Conservation (phyloP, 495 filamentous ascomycete genomes). For the Podospora bellae-mahoneyi region DNA sequence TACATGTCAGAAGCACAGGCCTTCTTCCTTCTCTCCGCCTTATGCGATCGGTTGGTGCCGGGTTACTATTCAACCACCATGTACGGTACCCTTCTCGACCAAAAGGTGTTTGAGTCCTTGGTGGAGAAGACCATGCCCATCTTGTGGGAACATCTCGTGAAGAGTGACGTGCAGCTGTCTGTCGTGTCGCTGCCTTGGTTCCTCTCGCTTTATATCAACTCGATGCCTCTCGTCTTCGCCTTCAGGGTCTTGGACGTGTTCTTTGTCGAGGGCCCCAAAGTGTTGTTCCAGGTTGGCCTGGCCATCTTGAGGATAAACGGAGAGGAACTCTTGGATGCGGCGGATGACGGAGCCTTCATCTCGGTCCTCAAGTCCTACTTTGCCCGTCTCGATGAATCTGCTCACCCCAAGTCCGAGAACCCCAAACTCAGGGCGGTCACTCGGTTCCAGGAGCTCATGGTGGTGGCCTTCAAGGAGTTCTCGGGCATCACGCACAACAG, state of each 20-base stretch:
- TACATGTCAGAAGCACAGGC: constrained; percentile 97
- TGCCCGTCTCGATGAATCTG: constrained; percentile 85
- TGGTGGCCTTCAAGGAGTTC: constrained; percentile 97
- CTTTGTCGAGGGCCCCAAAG: constrained; percentile 96
- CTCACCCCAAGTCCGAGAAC: constrained; percentile 91
- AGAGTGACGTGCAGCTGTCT: constrained; percentile 95
- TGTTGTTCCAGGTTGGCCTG: constrained; percentile 92
- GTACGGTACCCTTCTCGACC: constrained; percentile 96
- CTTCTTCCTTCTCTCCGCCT: constrained; percentile 86
- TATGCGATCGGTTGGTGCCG: constrained; percentile 89
- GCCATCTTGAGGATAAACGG: constrained; percentile 97
- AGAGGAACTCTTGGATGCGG: constrained; percentile 91
- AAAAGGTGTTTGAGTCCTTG: constrained; percentile 92
- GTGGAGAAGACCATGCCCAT: constrained; percentile 99
- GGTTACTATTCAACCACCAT: constrained; percentile 98
- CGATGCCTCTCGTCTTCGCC: constrained; percentile 95
- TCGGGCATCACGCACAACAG: constrained; percentile 89
- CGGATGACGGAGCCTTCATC: constrained; percentile 95
- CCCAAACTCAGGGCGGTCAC: constrained; percentile 89
- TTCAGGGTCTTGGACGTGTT: constrained; percentile 96
- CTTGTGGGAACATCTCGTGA: constrained; percentile 93
- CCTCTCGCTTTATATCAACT: constrained; percentile 96
- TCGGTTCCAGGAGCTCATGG: constrained; percentile 95
- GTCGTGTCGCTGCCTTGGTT: constrained; percentile 98
- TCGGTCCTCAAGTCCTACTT: constrained; percentile 95